Conservation (phyloP, 2,329 filamentous ascomycete species). For the Thielaviopsis cerberus region DNA sequence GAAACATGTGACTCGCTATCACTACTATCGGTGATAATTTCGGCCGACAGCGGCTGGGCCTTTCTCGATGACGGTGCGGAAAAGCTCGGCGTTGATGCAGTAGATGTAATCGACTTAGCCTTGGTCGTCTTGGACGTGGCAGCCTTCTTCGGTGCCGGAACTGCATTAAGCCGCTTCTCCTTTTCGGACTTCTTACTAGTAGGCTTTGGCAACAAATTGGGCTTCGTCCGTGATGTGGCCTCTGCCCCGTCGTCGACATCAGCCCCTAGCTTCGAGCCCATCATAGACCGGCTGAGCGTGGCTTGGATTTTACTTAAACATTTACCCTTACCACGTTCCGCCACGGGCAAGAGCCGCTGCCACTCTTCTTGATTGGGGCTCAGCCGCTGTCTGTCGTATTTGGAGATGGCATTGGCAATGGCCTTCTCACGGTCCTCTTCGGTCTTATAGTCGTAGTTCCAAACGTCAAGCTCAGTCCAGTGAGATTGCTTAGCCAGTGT, state of each 20-base stretch:
- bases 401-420: conserved; percentile 40
- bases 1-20: conserved; percentile 31
- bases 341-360: conserved; percentile 39
- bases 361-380: conserved; percentile 38
- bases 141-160: conserved; percentile 16
- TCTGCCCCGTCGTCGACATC: conserved; percentile 19
- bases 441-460: conserved; percentile 37
- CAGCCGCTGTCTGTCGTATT: conserved; percentile 40
- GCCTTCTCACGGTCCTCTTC: conserved; percentile 37
- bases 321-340: conserved; percentile 39
- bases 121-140: conserved; percentile 15
- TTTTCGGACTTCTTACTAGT: conserved; percentile 38
- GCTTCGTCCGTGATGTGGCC: conserved; percentile 29
- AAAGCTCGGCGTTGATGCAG: not conserved
- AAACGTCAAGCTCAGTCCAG: conserved; percentile 48
- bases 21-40: conserved; percentile 37
- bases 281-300: conserved; percentile 33
- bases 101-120: not conserved
- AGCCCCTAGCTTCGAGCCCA: conserved; percentile 18
- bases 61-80: conserved; percentile 17
- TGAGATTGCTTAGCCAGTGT: conserved; percentile 32
- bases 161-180: conserved; percentile 32
- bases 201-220: conserved; percentile 32
- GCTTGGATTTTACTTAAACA: conserved; percentile 43
- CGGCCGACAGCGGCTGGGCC: conserved; percentile 33